Evolutionary conservation across 169 alveolate genomes (phyloP), one percentile per base, ranked within the genome.

Genomic region (Theileria equi): DNA sequence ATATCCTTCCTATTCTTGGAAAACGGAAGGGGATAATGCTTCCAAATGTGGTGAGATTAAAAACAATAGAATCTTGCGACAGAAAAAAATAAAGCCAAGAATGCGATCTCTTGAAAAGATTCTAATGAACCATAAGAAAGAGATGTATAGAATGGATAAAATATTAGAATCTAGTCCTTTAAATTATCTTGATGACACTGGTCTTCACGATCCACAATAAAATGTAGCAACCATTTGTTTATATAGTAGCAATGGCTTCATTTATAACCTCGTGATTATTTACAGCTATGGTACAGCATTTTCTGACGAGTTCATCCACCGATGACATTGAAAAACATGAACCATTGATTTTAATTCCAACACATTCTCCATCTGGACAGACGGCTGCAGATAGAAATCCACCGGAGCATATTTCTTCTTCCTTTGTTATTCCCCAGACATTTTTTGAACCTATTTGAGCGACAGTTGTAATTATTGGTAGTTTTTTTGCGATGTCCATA

Each of bases 341-440:
- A 0, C 83, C 83, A 10, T 19, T 47, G 31, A 57, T 60, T n/a
- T 49, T 25, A 54, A 73, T 40, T 26, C 74, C 67, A 17, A 59
- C 16, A 58, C 83, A 73, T 23, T 36, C 19, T 19, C 79, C 83
- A 10, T 29, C 57, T 0, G 53, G 71, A 16, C 43, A 57, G 19
- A 73, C 78, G 36, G 83, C 83, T 5, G 58, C 61, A 25, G 78
- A 36, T 35, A 73, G 45, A 47, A 34, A 58, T 31, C 83, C 83
- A 31, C 63, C 83, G 25, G 83, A 55, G 41, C 83, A 73, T 2
- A 28, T 50, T 17, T 54, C 83, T 43, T 73, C 83, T 43, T 73
- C 83, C 6, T 54, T 54, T 1, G 72, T 73, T 36, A 63, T 58
- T 16, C 52, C 72, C 79, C 83, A 73, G 19, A 73, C 62, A 38